Evolutionary conservation across 306 rosid genomes (phyloP).

Genomic region (Lathyrus oleraceus): DNA sequence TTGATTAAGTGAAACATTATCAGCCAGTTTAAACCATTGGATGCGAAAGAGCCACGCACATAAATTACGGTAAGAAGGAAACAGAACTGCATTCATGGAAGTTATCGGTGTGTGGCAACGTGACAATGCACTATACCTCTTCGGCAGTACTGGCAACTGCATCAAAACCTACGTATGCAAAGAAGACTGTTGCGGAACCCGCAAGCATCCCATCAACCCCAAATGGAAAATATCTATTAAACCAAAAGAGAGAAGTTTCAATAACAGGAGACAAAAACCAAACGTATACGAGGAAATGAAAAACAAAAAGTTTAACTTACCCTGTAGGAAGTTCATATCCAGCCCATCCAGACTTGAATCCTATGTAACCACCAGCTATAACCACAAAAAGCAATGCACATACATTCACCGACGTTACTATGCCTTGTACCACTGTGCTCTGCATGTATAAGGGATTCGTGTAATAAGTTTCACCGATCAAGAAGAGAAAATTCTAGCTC

Average conservation of each 20-base stretch:
- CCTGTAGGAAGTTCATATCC: constrained; percentile 85
- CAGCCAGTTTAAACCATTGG: constrained; percentile 29
- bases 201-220: constrained; percentile 95
- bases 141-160: constrained; percentile 92
- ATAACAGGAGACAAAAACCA: constrained; percentile 26
- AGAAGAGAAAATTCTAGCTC: neutral
- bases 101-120: neutral
- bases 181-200: constrained; percentile 96
- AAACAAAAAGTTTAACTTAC: constrained; percentile 45
- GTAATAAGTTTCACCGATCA: neutral
- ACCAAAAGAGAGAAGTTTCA: constrained; percentile 28
- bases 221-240: constrained; percentile 73
- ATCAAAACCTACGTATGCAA: constrained; percentile 94
- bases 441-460: constrained; percentile 43
- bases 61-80: neutral
- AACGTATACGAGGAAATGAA: constrained; percentile 6
- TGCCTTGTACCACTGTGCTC: constrained; percentile 77
- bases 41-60: neutral
- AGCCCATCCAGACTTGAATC: constrained; percentile 89
- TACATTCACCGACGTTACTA: constrained; percentile 69
- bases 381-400: constrained; percentile 85
- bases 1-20: constrained; percentile 33
- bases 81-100: neutral
- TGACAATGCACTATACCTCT: constrained; percentile 54
- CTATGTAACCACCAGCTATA: constrained; percentile 74